Evolutionary conservation across 73 alveolate species (phyloP).

Genomic region (Loxodes magnus): DNA sequence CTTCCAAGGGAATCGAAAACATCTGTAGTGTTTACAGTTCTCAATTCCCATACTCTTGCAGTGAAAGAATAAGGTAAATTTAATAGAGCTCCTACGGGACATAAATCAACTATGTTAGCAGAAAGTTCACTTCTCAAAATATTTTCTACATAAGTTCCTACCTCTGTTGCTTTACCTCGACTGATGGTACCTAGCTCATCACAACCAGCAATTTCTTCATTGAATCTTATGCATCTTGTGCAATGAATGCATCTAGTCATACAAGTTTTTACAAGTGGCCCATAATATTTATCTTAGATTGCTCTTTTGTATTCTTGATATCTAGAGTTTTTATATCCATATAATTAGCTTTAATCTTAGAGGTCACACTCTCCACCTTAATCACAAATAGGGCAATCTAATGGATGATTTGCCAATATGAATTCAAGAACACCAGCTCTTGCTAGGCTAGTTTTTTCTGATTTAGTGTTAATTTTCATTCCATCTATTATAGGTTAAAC

Average conservation of each 20-base stretch:
- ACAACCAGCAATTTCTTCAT: slow-evolving; percentile 69
- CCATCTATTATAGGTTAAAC: slow-evolving; percentile 66
- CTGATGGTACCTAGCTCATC: slow-evolving; percentile 66
- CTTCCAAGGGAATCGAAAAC: slow-evolving; percentile 64
- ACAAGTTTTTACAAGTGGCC: slow-evolving; percentile 64
- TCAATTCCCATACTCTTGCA: slow-evolving; percentile 81
- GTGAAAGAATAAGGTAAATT: slow-evolving; percentile 65
- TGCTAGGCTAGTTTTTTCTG: slow-evolving; percentile 69
- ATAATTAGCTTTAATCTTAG: slow-evolving; percentile 59
- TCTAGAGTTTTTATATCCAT: slow-evolving; percentile 66
- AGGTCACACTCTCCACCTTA: slow-evolving; percentile 88
- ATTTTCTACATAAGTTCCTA: slow-evolving; percentile 63
- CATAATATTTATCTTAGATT: slow-evolving; percentile 67
- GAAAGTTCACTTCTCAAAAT: slow-evolving; percentile 67
- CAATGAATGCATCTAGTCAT: slow-evolving; percentile 86
- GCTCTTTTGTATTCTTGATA: slow-evolving; percentile 72
- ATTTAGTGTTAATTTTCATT: slow-evolving; percentile 62
- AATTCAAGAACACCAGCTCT: slow-evolving; percentile 87
- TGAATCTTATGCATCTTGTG: slow-evolving; percentile 71
- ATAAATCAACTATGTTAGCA: slow-evolving; percentile 67
- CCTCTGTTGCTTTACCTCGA: slow-evolving; percentile 62
- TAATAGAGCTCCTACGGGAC: slow-evolving; percentile 86
- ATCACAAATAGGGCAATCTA: slow-evolving; percentile 85
- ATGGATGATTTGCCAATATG: slow-evolving; percentile 81
- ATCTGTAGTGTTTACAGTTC: slow-evolving; percentile 53